Base-by-base conservation (phyloP, 2,329 filamentous ascomycete genomes). In the Fusarium oligoseptatum region DNA sequence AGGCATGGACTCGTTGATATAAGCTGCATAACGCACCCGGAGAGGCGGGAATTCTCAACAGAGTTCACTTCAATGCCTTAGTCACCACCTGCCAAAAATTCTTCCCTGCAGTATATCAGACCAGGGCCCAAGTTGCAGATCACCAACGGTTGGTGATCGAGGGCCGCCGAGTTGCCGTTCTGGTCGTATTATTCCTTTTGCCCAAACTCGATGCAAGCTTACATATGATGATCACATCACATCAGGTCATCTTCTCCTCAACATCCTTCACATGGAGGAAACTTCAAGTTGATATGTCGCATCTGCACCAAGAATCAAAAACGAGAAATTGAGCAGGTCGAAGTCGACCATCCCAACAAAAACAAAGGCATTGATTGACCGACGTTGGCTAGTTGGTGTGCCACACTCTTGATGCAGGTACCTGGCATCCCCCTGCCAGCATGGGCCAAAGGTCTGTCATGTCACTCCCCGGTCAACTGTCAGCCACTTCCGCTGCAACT, bases 401-500 rank as follows among this genome's bases (percentile, higher is more conserved):
- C 61, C 55, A 58, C 69, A 58, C 29, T 43, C 50, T 60, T 60
- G 50, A 60, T 39, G 48, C 62, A 68, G 48, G 63, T 60, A 22
- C 57, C 36, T 34, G 29, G 27, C 56, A 43, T 37, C 14, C 36
- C 32, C 27, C 20, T 24, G 39, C 27, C 6, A n/a, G 22, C 34
- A 29, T 56, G 32, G 27, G 24, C 60, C 32, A 45, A 22, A 32
- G 14, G 15, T 61, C 58, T 61, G 27, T 48, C 27, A 37, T 34
- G 12, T 41, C 34, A 64, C 69, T 50, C 55, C 67, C 60, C 64
- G 43, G 67, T 27, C 66, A 34, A 9, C 29, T 55, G 48, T 60
- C 61, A 73, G 62, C 68, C 65, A 65, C 67, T 65, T 74, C 64
- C 56, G 67, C 56, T 60, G 37, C 66, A 67, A 36, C 45, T 60